Evolutionary conservation across 2,329 filamentous ascomycete genomes (phyloP).

Genomic region (Aaosphaeria pasadenensis): DNA sequence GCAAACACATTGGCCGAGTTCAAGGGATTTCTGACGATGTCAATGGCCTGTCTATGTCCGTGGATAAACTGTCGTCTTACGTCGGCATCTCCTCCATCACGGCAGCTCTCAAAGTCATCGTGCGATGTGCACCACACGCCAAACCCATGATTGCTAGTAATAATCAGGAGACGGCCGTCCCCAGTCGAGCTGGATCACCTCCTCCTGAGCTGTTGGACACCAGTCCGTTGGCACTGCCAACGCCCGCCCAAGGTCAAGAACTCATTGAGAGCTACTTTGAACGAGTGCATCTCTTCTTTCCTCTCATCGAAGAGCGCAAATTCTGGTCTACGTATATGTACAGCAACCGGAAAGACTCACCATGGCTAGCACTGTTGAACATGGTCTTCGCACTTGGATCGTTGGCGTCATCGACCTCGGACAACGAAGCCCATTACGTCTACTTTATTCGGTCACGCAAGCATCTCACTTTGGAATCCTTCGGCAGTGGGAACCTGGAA

Average conservation of each 20-base stretch:
- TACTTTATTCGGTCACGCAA: constrained; percentile 69
- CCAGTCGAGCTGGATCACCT: constrained; percentile 35
- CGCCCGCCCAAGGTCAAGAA: constrained; percentile 63
- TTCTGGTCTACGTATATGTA: constrained; percentile 66
- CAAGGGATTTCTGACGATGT: constrained; percentile 65
- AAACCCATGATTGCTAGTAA: constrained; percentile 46
- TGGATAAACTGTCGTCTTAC: constrained; percentile 63
- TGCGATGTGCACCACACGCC: constrained; percentile 52
- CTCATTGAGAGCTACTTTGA: constrained; percentile 75
- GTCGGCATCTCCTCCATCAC: constrained; percentile 73
- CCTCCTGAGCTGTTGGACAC: constrained; percentile 32
- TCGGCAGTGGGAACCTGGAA: constrained; percentile 70
- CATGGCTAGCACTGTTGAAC: constrained; percentile 71
- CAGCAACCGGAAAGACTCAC: constrained; percentile 61
- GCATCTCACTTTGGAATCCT: constrained; percentile 63
- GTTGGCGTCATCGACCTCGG: constrained; percentile 61
- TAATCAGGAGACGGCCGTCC: constrained; percentile 34
- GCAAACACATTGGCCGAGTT: constrained; percentile 40
- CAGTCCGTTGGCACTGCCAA: constrained; percentile 47
- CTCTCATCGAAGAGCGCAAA: constrained; percentile 69
- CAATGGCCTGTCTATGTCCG: constrained; percentile 62
- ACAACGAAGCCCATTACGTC: constrained; percentile 64
- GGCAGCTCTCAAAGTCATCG: constrained; percentile 69
- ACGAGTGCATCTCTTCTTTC: constrained; percentile 67
- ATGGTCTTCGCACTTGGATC: constrained; percentile 75